phyloP scores from a whole-genome alignment of 2,329 filamentous ascomycete species.

The Dendrostoma leiphaemia region DNA sequence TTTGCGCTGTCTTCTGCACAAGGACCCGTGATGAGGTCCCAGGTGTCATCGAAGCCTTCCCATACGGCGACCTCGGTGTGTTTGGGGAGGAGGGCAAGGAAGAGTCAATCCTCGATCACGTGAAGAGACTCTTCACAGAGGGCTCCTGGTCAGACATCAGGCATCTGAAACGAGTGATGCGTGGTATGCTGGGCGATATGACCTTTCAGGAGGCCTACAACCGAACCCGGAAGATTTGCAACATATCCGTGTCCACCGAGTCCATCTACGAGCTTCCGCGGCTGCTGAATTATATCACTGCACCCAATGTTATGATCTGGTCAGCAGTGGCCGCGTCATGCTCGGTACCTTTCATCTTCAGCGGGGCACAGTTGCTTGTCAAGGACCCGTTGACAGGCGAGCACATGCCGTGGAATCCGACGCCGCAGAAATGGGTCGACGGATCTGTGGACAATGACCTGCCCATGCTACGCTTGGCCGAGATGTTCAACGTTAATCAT shows the following conservation, averaged over 20 bases:
- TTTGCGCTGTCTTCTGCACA: constrained; percentile 76
- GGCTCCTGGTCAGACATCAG: constrained; percentile 83
- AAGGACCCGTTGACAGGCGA: constrained; percentile 81
- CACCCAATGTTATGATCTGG: constrained; percentile 94
- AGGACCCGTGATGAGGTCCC: constrained; percentile 78
- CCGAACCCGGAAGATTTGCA: constrained; percentile 85
- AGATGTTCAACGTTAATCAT: constrained; percentile 98
- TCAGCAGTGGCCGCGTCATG: constrained; percentile 95
- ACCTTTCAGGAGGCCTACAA: constrained; percentile 97
- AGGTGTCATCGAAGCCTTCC: constrained; percentile 65
- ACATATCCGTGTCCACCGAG: constrained; percentile 88
- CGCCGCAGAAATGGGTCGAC: constrained; percentile 85
- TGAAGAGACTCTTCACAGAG: constrained; percentile 73
- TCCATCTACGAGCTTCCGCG: constrained; percentile 84
- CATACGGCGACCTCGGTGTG: constrained; percentile 76
- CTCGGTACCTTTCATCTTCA: constrained; percentile 85
- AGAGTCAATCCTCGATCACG: constrained; percentile 66
- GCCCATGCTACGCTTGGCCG: constrained; percentile 82
- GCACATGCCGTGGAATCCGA: constrained; percentile 80
- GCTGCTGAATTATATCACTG: constrained; percentile 87
- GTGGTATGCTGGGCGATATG: constrained; percentile 75
- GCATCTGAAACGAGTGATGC: constrained; percentile 80
- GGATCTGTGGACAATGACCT: constrained; percentile 94
- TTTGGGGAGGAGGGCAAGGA: constrained; percentile 63
- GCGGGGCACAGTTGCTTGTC: constrained; percentile 72